Base-by-base conservation (phyloP, 1,139 yeast genomes). In the Scheffersomyces stambukii region DNA sequence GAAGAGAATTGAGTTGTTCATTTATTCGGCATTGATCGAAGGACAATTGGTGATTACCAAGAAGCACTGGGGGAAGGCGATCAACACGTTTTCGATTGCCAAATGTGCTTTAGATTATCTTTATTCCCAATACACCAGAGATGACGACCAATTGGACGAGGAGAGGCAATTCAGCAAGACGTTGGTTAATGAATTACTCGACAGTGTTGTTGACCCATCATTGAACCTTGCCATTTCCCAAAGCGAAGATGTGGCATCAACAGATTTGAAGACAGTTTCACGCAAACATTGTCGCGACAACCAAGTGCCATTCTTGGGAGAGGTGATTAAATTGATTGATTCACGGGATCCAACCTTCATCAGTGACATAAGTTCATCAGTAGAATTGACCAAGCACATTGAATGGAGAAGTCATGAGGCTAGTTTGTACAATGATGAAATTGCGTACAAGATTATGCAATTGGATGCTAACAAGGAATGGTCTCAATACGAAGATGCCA, bases 321-420 rank as follows among this genome's bases (percentile, higher is more conserved):
- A 55, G 13, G 64, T 58, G 1, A 51, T 73, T 10, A 50, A 54
- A 13, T 45, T 73, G 6, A 59, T 77, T 16, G 80, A 77, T 35
- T 42, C 61, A 2, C 42, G 63, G 3, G 65, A 66, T 41, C 62
- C 75, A 11, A 56, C 63, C 4, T 63, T 60, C 35, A 42, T 60
- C 20, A n/a, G n/a, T n/a, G 20, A 18, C 20, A 18, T 9, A 6
- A n/a, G 11, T 3, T 36, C 60, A 1, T 39, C 52, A 4, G 52
- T 49, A 8, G 45, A 55, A 19, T 47, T 65, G 30, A 50, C 58
- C 27, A 50, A 51, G 19, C 44, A 57, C 9, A 63, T 88, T 25
- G 48, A 60, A 20, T 89, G 96, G 96, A 70, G 93, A 50, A 62
- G 70, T 24, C 86, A 83, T 54, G 60, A 64, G n/a, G 95, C 96